Percentiles rank a stretch among this genome's conserved stretches.
phyloP scores from a whole-genome alignment of 139 green algal genomes.

The Chlorokybus atmophyticus region DNA sequence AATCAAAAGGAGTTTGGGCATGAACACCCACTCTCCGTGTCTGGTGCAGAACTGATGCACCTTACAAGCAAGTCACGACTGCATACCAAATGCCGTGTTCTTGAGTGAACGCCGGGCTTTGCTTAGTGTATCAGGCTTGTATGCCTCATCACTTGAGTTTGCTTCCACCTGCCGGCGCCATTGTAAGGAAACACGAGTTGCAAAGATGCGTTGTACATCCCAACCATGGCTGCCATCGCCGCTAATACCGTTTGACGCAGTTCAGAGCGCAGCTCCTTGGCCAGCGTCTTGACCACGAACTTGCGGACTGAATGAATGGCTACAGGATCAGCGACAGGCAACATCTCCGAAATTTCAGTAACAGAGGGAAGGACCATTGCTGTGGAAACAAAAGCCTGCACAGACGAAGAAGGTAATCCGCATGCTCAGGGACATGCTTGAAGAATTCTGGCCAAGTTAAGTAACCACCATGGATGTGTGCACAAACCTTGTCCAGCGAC shows the following conservation, averaged over 20 bases:
- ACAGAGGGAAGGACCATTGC: constrained; percentile 47
- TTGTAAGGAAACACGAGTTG: no score
- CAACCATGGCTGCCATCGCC: no score
- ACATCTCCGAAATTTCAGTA: constrained; percentile 56
- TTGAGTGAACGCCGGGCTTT: constrained; percentile 61
- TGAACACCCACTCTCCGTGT: no score
- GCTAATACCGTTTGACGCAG: no score
- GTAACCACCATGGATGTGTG: no score
- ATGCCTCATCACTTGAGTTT: constrained; percentile 35
- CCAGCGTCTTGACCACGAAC: constrained; percentile 53
- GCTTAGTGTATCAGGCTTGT: constrained; percentile 37
- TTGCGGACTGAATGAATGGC: constrained; percentile 44
- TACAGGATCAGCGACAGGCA: constrained; percentile 46
- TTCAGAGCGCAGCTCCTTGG: constrained; percentile 49
- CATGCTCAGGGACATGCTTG: no score
- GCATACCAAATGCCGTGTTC: constrained; percentile 54
- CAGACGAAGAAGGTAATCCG: constrained; percentile 4
- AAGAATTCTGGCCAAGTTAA: no score
- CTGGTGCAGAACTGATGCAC: no score
- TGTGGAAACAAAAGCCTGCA: constrained; percentile 31
- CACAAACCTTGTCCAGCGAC: no score
- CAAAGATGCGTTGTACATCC: no score
- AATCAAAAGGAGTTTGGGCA: no score
- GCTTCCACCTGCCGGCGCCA: constrained; percentile 12
- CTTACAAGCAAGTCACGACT: not conserved